These are phyloP conservation scores for Aaosphaeria pasadenensis DNA, from an alignment of 2,329 filamentous ascomycete genomes.

Conservation along the genomic window DNA sequence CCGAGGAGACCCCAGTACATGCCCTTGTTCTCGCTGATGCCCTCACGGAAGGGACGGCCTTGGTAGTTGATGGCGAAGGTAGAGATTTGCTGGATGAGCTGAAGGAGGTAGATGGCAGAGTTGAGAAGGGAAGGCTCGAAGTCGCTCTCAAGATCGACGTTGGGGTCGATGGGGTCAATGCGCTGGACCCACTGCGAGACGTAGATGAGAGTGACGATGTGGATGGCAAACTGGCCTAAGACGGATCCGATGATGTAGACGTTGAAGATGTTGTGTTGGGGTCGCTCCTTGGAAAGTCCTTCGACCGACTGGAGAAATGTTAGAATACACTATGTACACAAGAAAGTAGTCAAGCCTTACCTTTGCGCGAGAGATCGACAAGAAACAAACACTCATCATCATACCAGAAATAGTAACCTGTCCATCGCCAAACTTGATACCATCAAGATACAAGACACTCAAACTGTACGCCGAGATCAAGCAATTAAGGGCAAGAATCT, in stretches of 20 bases:
- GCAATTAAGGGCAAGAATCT: constrained; percentile 96
- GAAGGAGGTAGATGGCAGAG: constrained; percentile 92
- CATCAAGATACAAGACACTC: constrained; percentile 92
- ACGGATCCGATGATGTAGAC: constrained; percentile 98
- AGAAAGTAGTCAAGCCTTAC: constrained; percentile 36
- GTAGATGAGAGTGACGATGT: constrained; percentile 92
- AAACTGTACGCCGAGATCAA: constrained; percentile 96
- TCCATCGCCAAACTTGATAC: constrained; percentile 98
- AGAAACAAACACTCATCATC: constrained; percentile 99
- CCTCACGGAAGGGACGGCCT: constrained; percentile 94
- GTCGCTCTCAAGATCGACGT: constrained; percentile 89
- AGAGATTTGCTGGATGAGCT: constrained; percentile 97
- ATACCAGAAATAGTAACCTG: constrained; percentile 99
- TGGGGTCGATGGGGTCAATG: constrained; percentile 66
- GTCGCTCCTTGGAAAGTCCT: constrained; percentile 90
- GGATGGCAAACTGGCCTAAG: constrained; percentile 92
- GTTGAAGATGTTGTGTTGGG: constrained; percentile 99
- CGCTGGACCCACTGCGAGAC: constrained; percentile 84
- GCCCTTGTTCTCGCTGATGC: constrained; percentile 88
- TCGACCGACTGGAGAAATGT: constrained; percentile 67
- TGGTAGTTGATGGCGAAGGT: constrained; percentile 99
- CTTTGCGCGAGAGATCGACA: constrained; percentile 96
- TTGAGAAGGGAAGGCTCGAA: constrained; percentile 93
- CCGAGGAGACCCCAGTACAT: constrained; percentile 98
- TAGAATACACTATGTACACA: constrained; percentile 14